Base-by-base conservation (phyloP, 805 yeast species). In the Grigorovia yakushimaensis region DNA sequence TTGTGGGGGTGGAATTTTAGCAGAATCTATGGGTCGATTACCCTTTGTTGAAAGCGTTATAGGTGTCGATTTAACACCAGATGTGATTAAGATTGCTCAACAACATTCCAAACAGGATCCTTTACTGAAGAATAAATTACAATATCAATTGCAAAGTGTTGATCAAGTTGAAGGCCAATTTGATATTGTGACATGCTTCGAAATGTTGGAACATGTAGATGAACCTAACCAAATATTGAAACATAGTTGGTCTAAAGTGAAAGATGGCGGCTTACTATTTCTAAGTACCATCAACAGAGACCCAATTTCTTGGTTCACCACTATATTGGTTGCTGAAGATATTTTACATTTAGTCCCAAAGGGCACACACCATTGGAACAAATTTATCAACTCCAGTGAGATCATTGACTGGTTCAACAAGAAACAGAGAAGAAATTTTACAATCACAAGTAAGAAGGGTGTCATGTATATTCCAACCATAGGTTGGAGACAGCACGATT, bases 1-100 rank as follows among this genome's bases (percentile, higher is more conserved):
- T 1, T 93, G 98, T 64, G 99, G 99, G 18, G 99, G 98, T n/a
- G 99, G 98, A 0, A 81, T 93, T 22, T 68, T 93, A 18, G 71
- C 89, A 5, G 99, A 93, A 61, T 81, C 91, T 0, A 65, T 93
- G 59, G 96, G 95, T 0, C 71, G 99, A 54, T 67, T 85, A 55
- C 74, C 76, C 4, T 75, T 76, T 49, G 78, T 87, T 4, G 61
- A 71, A 10, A 60, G 69, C 1, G 96, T 93, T 5, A 73, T 70
- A 43, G 99, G 95, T 2, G 77, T 91, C 41, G 99, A 93, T 65
- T 72, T 91, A 58, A 84, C 97, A 0, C 73, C 76, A 0, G 95
- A 88, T 40, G 96, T 89, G 7, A 60, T 93, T 17, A 75, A 74
- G 46, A 93, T 88, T 3, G 98, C 98, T 1, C 69, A 76, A 38